These are phyloP conservation scores for Dalbergia cultrata DNA, from an alignment of 306 rosid genomes.

Conservation along the genomic window DNA sequence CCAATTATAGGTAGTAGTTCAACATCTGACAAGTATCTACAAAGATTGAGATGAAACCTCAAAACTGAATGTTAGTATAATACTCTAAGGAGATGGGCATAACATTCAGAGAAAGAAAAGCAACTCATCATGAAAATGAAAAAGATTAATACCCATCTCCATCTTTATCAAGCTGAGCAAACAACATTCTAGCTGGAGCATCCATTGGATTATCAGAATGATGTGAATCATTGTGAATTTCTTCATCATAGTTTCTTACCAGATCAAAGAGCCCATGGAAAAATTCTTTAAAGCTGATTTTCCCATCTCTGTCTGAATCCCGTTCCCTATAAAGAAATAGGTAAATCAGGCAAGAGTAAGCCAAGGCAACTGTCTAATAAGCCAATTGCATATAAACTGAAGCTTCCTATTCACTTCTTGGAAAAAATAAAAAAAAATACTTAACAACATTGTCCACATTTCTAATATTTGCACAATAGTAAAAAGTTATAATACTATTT, in stretches of 20 bases:
- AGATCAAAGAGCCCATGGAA: constrained; percentile 97
- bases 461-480: constrained; percentile 8
- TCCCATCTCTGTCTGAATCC: constrained; percentile 90
- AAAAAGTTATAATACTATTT: constrained; percentile 4
- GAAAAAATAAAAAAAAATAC: constrained; percentile 20
- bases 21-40: constrained; percentile 76
- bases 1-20: constrained; percentile 86
- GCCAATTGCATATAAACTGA: constrained; percentile 24
- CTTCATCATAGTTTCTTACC: constrained; percentile 90
- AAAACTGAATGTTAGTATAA: constrained; percentile 36
- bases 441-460: constrained; percentile 24
- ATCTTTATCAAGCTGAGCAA: constrained; percentile 87
- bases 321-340: constrained; percentile 71
- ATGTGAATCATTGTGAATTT: constrained; percentile 72
- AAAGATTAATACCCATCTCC: constrained; percentile 77
- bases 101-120: constrained; percentile 35
- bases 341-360: constrained; percentile 42
- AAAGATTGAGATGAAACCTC: constrained; percentile 40
- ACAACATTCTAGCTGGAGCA: constrained; percentile 81
- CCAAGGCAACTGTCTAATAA: constrained; percentile 17
- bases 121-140: constrained; percentile 32
- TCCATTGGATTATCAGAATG: constrained; percentile 68
- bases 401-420: constrained; percentile 30
- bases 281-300: constrained; percentile 90
- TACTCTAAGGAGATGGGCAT: constrained; percentile 35